These are phyloP conservation scores for Umbilicaria muhlenbergii DNA, from an alignment of 495 filamentous ascomycete genomes.

Conservation along the genomic window DNA sequence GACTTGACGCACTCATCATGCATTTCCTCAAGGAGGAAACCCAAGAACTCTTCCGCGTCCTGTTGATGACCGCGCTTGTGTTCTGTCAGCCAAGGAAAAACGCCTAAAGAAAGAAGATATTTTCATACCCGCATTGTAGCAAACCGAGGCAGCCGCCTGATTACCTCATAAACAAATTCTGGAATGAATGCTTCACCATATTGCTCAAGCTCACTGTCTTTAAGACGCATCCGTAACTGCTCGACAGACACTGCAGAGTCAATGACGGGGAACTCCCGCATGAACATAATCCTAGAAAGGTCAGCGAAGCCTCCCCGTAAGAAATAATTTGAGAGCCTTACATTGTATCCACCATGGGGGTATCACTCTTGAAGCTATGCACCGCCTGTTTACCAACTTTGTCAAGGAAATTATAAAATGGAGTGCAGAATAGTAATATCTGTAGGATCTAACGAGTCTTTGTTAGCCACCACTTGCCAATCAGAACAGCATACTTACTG, in stretches of 20 bases:
- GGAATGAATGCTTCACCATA: constrained; percentile 87
- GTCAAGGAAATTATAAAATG: constrained; percentile 89
- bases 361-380: constrained; percentile 89
- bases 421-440: constrained; percentile 80
- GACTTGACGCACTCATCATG: constrained; percentile 82
- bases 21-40: constrained; percentile 80
- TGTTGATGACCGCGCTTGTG: constrained; percentile 80
- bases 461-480: not conserved
- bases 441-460: constrained; percentile 55
- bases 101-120: constrained; percentile 11
- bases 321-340: constrained; percentile 27
- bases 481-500: constrained; percentile 41
- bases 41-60: constrained; percentile 95
- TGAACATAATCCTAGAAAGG: constrained; percentile 69
- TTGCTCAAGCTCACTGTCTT: constrained; percentile 69
- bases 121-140: constrained; percentile 63
- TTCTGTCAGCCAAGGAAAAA: not conserved
- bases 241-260: constrained; percentile 62
- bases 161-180: constrained; percentile 89
- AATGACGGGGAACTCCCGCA: constrained; percentile 80
- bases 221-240: constrained; percentile 54
- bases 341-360: constrained; percentile 88
- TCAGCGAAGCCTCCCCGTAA: not conserved
- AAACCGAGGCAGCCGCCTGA: constrained; percentile 72
- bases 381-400: constrained; percentile 66